These are phyloP conservation scores for Aspergillus pseudoglaucus DNA, from an alignment of 2,329 filamentous ascomycete genomes.

Conservation along the genomic window DNA sequence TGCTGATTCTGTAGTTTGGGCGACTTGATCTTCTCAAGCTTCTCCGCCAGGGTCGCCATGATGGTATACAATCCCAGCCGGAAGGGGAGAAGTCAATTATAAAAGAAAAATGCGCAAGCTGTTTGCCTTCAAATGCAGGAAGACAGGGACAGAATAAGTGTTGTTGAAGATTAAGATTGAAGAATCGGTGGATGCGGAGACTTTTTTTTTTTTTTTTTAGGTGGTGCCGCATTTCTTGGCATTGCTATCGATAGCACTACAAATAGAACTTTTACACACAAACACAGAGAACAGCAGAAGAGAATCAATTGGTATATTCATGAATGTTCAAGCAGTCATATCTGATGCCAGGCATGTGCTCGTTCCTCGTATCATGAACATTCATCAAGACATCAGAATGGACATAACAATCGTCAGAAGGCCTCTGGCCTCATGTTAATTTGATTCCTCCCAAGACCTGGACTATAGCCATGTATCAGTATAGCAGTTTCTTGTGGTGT, in stretches of 20 bases:
- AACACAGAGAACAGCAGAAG: too few species aligned
- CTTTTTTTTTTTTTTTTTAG: slow-evolving; percentile 16
- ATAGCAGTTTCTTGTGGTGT: too few species aligned
- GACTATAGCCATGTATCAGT: too few species aligned
- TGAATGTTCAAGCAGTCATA: too few species aligned
- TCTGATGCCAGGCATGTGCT: too few species aligned
- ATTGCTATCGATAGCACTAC: slow-evolving; percentile 18
- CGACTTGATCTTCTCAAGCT: slow-evolving; percentile 93
- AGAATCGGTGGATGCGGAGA: slow-evolving; percentile 20
- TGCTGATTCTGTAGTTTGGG: slow-evolving; percentile 94
- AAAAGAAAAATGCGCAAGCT: slow-evolving; percentile 4
- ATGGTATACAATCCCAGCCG: slow-evolving; percentile 25
- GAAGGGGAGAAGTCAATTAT: slow-evolving; percentile 15
- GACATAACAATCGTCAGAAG: slow-evolving; percentile 14
- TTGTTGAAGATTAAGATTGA: slow-evolving; percentile 17
- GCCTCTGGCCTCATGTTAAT: not conserved
- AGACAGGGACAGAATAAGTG: slow-evolving; percentile 11
- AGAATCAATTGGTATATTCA: too few species aligned
- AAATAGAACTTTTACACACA: too few species aligned
- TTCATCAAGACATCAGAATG: not conserved
- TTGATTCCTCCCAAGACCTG: too few species aligned
- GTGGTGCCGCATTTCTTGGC: slow-evolving; percentile 22
- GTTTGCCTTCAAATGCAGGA: slow-evolving; percentile 2
- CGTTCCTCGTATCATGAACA: too few species aligned
- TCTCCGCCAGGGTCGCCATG: slow-evolving; percentile 69